Evolutionary conservation across 306 rosid species (phyloP), one percentile per base, ranked within the genome.

Genomic region (Cyamopsis tetragonoloba): DNA sequence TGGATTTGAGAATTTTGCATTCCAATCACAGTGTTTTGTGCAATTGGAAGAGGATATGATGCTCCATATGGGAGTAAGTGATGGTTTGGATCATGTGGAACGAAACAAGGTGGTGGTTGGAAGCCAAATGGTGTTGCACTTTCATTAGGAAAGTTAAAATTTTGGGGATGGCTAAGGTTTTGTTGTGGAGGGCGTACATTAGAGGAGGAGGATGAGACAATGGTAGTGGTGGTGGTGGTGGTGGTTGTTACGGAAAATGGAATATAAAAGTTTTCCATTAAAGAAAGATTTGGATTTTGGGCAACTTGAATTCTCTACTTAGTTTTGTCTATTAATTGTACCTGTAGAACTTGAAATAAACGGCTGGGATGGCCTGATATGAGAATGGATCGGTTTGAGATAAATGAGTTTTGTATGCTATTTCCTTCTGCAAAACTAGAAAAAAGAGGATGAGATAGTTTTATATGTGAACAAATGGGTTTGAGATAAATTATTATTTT

Each of bases 201-300:
- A 23, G 53, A 12, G 2, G 70, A n/a, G n/a, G n/a, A 1, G 30
- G 41, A 26, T 22, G 32, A 20, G 12, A 19, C 1, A 8, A 54
- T 5, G 8, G 8, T 1, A 9, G 50, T 7, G 2, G 43, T 26
- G 24, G 42, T 31, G 6, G 48, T 3, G 4, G 59, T 54, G 58
- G n/a, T 12, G 17, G 32, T 24, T 3, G 62, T 4, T 3, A 13
- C 5, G 27, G 66, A 5, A 65, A 57, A 50, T 0, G 58, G 73
- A 0, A 43, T 27, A 0, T 12, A 58, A 41, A 71, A 55, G 12
- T 12, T 13, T 5, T 79, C 83, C 79, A 86, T 84, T 50, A n/a
- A n/a, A n/a, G n/a, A n/a, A n/a, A n/a, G n/a, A n/a, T n/a, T n/a
- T n/a, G n/a, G n/a, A n/a, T n/a, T n/a, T n/a, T n/a, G n/a, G n/a